These are phyloP conservation scores for Globisporangium apiculatum DNA, from an alignment of 352 stramenopile species.

Conservation along the genomic window DNA sequence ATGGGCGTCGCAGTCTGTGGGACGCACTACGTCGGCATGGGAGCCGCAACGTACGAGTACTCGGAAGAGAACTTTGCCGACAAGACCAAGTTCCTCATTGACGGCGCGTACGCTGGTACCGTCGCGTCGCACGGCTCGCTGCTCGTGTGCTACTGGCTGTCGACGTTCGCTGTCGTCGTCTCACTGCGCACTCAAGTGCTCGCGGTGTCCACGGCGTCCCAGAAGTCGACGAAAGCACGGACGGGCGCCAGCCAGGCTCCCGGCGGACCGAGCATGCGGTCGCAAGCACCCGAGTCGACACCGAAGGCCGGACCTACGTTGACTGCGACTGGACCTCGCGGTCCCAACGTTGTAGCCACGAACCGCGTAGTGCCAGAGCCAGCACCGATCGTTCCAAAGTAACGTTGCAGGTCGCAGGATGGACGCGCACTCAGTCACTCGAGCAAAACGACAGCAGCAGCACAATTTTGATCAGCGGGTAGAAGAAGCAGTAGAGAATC, in stretches of 20 bases:
- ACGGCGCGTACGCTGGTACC: conserved; percentile 20
- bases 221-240: conserved; percentile 6
- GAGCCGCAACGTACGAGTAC: conserved; percentile 30
- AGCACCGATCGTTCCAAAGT: conserved; percentile 3
- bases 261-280: conserved; percentile 3
- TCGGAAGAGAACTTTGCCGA: conserved; percentile 21
- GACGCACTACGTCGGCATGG: conserved; percentile 56
- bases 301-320: neutral
- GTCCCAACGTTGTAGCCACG: neutral
- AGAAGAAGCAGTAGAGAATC: neutral
- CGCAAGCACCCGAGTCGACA: conserved; percentile 3
- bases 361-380: conserved; percentile 4
- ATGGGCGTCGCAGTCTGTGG: conserved; percentile 64
- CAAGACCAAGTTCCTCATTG: conserved; percentile 21
- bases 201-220: conserved; percentile 1
- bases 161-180: conserved; percentile 13
- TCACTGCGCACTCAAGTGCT: conserved; percentile 9
- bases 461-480: neutral
- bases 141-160: conserved; percentile 54
- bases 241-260: conserved; percentile 1
- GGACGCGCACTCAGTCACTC: too few relatives aligned
- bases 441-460: too few relatives aligned
- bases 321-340: neutral
- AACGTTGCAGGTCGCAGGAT: neutral
- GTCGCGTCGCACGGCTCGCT: conserved; percentile 41